A percentile compares a stretch with the other conserved stretches of the same genome.
Evolutionary conservation across 768 basidiomycete species (phyloP).

Genomic region (Tylopilus vinaceipallidus): DNA sequence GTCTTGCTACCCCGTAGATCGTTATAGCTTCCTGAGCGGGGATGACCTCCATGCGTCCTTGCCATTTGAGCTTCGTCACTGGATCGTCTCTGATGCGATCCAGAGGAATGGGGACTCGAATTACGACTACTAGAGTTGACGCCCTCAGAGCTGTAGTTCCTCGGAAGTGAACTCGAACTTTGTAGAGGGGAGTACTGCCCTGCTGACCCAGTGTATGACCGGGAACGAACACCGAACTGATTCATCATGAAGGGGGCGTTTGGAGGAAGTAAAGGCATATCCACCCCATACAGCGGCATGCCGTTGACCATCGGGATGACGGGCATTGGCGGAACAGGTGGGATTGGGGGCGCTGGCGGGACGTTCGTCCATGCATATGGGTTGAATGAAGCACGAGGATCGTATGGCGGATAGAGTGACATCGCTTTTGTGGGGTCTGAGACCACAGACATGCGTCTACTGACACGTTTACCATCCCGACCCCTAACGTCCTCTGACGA

Average conservation of each 20-base stretch:
- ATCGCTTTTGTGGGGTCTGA: conserved; percentile 33
- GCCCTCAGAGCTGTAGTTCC: conserved; percentile 27
- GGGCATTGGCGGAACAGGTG: conserved; percentile 39
- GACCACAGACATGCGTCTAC: conserved; percentile 42
- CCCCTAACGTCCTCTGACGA: conserved; percentile 58
- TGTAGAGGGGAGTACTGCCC: conserved; percentile 31
- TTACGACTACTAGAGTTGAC: conserved; percentile 15
- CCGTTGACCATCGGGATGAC: conserved; percentile 31
- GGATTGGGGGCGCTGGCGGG: conserved; percentile 24
- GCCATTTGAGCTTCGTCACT: conserved; percentile 29
- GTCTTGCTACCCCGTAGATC: conserved; percentile 16
- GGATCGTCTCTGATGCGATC: conserved; percentile 29
- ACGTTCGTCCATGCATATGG: conserved; percentile 29
- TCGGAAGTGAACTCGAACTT: conserved; percentile 18
- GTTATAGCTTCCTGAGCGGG: conserved; percentile 15
- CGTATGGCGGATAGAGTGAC: conserved; percentile 26
- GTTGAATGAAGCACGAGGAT: conserved; percentile 24
- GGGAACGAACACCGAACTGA: conserved; percentile 45
- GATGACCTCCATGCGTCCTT: conserved; percentile 8
- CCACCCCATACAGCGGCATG: conserved; percentile 48
- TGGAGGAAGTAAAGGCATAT: conserved; percentile 71
- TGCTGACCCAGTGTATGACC: conserved; percentile 29
- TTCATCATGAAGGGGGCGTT: conserved; percentile 76
- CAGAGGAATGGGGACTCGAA: conserved; percentile 19
- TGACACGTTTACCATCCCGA: conserved; percentile 35